Conservation (phyloP, 2,329 filamentous ascomycete genomes). For the Myriosclerotinia curreyana region DNA sequence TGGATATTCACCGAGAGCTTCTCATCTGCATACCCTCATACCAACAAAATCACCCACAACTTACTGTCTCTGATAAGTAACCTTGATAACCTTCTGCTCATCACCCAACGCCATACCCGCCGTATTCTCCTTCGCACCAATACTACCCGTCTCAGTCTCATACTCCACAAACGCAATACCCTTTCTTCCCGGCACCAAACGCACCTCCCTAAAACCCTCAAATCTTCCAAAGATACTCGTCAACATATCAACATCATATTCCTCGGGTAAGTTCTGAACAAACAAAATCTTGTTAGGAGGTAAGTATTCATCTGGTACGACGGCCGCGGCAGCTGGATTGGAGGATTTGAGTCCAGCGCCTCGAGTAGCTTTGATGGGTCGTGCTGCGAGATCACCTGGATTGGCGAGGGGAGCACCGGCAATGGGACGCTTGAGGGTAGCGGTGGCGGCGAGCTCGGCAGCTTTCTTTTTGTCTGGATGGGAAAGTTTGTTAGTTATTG, state of each 20-base stretch:
- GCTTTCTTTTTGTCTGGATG: conserved; percentile 70
- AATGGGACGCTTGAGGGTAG: conserved; percentile 68
- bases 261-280: conserved; percentile 85
- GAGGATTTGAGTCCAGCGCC: conserved; percentile 75
- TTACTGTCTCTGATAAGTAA: conserved; percentile 92
- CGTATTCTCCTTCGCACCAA: conserved; percentile 89
- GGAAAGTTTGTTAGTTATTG: neutral
- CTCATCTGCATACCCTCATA: neutral
- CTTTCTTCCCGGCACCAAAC: conserved; percentile 78
- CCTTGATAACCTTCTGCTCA: conserved; percentile 76
- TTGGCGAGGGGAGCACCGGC: conserved; percentile 39
- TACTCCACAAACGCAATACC: conserved; percentile 98
- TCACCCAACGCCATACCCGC: conserved; percentile 78
- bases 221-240: conserved; percentile 81
- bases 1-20: neutral
- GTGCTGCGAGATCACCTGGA: conserved; percentile 47
- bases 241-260: conserved; percentile 77
- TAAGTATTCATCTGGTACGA: conserved; percentile 95
- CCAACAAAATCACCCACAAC: neutral
- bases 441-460: conserved; percentile 55
- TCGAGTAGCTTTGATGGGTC: conserved; percentile 67
- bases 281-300: conserved; percentile 97
- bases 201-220: conserved; percentile 90
- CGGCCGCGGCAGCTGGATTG: conserved; percentile 61
- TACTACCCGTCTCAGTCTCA: conserved; percentile 83